phyloP scores from a whole-genome alignment of 2,329 filamentous ascomycete species.

The Pezicula rhizophila region DNA sequence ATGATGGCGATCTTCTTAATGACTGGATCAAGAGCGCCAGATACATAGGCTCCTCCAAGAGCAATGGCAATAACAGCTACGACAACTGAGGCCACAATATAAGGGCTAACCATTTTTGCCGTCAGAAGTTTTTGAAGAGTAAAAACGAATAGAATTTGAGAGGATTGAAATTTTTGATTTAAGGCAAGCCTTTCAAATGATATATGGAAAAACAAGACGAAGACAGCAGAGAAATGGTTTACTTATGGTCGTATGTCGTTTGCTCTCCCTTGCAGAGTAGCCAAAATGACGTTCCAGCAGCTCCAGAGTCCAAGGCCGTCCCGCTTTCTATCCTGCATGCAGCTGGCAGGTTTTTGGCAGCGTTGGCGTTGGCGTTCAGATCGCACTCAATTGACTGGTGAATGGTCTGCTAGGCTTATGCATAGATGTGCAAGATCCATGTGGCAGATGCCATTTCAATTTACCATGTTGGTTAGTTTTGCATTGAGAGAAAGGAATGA shows the following conservation, averaged over 20 bases:
- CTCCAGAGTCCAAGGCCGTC: not conserved
- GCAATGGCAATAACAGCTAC: slow-evolving; percentile 26
- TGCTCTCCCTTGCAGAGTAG: not conserved
- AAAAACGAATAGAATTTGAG: not conserved
- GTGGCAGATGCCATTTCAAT: too few species aligned
- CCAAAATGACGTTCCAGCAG: not conserved
- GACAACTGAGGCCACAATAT: slow-evolving; percentile 25
- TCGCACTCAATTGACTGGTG: not conserved
- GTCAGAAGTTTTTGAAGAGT: not conserved
- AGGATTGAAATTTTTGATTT: not conserved
- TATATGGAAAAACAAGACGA: not conserved
- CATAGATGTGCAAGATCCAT: not conserved
- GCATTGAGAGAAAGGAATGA: too few species aligned
- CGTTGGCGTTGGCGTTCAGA: not conserved
- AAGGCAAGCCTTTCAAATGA: too few species aligned
- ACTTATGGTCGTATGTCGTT: not conserved
- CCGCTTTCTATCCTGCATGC: not conserved
- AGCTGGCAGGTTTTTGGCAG: not conserved
- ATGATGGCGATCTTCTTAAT: slow-evolving; percentile 32
- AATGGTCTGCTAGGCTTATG: not conserved
- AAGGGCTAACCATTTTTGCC: slow-evolving; percentile 13
- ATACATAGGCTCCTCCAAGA: slow-evolving; percentile 30
- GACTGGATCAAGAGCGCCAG: slow-evolving; percentile 32
- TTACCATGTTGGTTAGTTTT: too few species aligned
- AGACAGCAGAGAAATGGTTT: not conserved